These are phyloP conservation scores for Monosporascus sp. DNA, from an alignment of 2,329 filamentous ascomycete genomes.

Conservation along the genomic window DNA sequence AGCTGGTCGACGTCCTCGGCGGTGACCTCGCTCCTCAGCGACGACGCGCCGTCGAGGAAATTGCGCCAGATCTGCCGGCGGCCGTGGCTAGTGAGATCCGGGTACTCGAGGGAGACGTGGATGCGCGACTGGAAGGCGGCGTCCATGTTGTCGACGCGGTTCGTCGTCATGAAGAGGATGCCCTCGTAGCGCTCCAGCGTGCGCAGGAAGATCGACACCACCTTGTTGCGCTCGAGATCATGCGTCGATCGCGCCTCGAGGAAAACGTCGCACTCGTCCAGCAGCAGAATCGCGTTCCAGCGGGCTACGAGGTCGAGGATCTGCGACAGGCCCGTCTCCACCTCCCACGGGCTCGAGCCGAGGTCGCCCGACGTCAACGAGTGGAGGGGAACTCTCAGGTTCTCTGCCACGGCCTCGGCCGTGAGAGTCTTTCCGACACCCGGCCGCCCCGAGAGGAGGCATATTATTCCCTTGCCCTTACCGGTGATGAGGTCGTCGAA, in stretches of 20 bases:
- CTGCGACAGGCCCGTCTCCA: conserved; percentile 61
- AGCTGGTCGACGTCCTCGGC: conserved; percentile 5
- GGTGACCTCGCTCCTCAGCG: not conserved
- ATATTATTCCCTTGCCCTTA: conserved; percentile 47
- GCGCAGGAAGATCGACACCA: conserved; percentile 35
- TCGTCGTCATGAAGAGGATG: conserved; percentile 45
- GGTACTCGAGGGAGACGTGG: conserved; percentile 44
- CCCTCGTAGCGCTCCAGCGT: conserved; percentile 44
- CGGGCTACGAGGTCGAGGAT: conserved; percentile 68
- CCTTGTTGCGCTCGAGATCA: conserved; percentile 34
- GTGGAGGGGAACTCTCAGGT: conserved; percentile 44
- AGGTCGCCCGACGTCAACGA: conserved; percentile 61
- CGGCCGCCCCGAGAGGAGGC: conserved; percentile 42
- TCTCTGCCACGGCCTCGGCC: conserved; percentile 44
- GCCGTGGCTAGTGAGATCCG: conserved; percentile 24
- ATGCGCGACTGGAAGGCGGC: conserved; percentile 43
- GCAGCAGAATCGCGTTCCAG: conserved; percentile 67
- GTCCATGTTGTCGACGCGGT: conserved; percentile 41
- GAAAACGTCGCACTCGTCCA: conserved; percentile 69
- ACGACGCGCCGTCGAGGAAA: conserved; percentile 29
- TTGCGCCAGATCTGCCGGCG: conserved; percentile 29
- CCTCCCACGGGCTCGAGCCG: conserved; percentile 57
- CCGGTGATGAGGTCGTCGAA: conserved; percentile 50
- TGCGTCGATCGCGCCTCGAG: conserved; percentile 22
- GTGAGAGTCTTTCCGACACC: conserved; percentile 48